Evolutionary conservation across 371 early-diverging fungal species (phyloP), one percentile per base, ranked within the genome.

Genomic region (Mortierella sp.): DNA sequence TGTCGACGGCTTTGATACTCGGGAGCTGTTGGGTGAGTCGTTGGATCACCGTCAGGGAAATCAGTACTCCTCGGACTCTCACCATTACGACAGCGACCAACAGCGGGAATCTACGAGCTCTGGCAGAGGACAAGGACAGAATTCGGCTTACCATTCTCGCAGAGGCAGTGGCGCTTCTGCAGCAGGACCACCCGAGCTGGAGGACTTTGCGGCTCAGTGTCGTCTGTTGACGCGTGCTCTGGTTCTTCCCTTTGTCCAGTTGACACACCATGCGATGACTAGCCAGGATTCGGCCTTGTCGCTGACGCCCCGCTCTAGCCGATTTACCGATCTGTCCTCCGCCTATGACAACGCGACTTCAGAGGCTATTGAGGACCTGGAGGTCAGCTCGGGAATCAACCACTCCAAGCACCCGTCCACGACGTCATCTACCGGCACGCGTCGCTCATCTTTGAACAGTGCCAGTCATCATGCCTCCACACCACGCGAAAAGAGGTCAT

Each of bases 261-360:
- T 87, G 72, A 88, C 89, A 1, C 88, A 88, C 58, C 85, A 80
- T 70, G 87, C 88, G 16, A 88, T 88, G 89, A 84, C 88, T n/a
- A 87, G 88, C 49, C 88, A 88, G 75, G 79, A 87, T 46, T 84
- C 88, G 1, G 80, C 77, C 14, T 54, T 84, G n/a, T 75, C 87
- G 5, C 48, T 87, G 35, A 46, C 75, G 0, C 84, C 87, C 12
- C 78, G 80, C 24, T 48, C 77, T 5, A 73, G 75, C 58, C 75
- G 76, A 27, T 55, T 80, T 38, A 56, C 75, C 1, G 81, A 79
- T 27, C 48, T 41, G 38, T 56, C 56, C n/a, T 56, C 75, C 6
- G n/a, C 75, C 2, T 32, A 32, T 12, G 84, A 84, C 6, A 76
- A 78, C 5, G 58, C 84, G n/a, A 75, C 77, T 1, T 27, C 75